Evolutionary conservation across 225 moss, liverwort and hornwort genomes (phyloP).

Genomic region (Ulota crispa): DNA sequence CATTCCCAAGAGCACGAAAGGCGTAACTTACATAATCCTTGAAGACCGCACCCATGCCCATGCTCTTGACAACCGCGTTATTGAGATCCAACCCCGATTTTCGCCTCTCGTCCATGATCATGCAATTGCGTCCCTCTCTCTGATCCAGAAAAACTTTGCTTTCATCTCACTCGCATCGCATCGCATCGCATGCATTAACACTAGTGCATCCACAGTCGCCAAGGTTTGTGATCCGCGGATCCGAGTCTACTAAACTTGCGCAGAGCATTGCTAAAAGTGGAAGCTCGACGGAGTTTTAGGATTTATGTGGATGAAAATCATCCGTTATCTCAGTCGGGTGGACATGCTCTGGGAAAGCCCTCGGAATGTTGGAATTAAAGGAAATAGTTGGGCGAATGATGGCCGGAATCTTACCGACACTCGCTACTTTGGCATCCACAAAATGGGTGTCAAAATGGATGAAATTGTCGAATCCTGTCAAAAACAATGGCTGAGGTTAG

Average conservation of each 20-base stretch:
- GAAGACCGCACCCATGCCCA: constrained; percentile 88
- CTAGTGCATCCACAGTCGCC: background rate
- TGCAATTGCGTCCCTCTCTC: background rate
- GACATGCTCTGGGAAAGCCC: too few relatives aligned
- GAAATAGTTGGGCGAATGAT: too few relatives aligned
- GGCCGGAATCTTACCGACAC: too few relatives aligned
- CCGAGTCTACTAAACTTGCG: background rate
- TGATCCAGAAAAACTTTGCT: background rate
- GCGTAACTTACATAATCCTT: constrained; percentile 91
- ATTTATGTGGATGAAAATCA: constrained; percentile 5
- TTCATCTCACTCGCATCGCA: constrained; percentile 20
- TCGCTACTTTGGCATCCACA: too few relatives aligned
- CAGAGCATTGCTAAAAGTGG: background rate
- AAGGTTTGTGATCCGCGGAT: background rate
- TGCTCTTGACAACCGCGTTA: constrained; percentile 69
- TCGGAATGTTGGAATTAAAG: too few relatives aligned
- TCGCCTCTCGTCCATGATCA: constrained; percentile 44
- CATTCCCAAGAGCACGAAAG: background rate
- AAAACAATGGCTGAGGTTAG: too few relatives aligned
- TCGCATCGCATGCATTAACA: background rate
- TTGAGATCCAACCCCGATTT: constrained; percentile 64
- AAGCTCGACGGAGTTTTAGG: constrained; percentile 1
- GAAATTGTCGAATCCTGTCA: too few relatives aligned
- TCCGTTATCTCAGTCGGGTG: background rate
- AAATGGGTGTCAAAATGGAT: too few relatives aligned